phyloP scores from a whole-genome alignment of 768 basidiomycete species.

The Leccinum rimulosum region DNA sequence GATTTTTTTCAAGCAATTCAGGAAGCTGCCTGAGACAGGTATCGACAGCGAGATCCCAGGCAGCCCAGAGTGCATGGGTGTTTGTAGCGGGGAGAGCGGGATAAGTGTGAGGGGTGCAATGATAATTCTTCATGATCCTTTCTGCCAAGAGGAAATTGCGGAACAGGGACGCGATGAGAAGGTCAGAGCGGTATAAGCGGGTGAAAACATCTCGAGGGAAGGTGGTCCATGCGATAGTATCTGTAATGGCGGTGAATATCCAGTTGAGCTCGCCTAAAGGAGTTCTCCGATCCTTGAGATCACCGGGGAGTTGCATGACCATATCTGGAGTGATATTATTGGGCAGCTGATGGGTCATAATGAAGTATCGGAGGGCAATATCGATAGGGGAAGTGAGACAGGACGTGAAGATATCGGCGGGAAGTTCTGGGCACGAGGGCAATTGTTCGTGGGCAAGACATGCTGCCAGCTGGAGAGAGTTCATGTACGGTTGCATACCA shows the following conservation, averaged over 20 bases:
- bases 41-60: conserved; percentile 98
- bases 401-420: conserved; percentile 96
- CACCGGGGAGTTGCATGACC: conserved; percentile 94
- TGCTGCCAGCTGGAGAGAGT: conserved; percentile 85
- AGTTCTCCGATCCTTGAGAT: conserved; percentile 93
- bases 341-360: conserved; percentile 86
- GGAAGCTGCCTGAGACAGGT: conserved; percentile 93
- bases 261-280: conserved; percentile 98
- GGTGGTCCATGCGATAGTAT: conserved; percentile 99
- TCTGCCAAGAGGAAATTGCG: conserved; percentile 97
- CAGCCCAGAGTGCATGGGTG: conserved; percentile 93
- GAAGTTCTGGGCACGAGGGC: conserved; percentile 93
- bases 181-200: conserved; percentile 89
- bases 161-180: conserved; percentile 94
- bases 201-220: conserved; percentile 94
- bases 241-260: conserved; percentile 99
- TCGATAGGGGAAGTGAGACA: conserved; percentile 98
- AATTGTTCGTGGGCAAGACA: conserved; percentile 61
- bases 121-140: conserved; percentile 96
- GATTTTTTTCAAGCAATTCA: conserved; percentile 56
- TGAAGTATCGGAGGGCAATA: conserved; percentile 90
- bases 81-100: conserved; percentile 84
- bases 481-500: conserved; percentile 67
- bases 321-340: conserved; percentile 81
- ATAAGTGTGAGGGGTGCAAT: conserved; percentile 92